Conservation (phyloP, 106 monocot genomes). For the Ottelia alismoides region DNA sequence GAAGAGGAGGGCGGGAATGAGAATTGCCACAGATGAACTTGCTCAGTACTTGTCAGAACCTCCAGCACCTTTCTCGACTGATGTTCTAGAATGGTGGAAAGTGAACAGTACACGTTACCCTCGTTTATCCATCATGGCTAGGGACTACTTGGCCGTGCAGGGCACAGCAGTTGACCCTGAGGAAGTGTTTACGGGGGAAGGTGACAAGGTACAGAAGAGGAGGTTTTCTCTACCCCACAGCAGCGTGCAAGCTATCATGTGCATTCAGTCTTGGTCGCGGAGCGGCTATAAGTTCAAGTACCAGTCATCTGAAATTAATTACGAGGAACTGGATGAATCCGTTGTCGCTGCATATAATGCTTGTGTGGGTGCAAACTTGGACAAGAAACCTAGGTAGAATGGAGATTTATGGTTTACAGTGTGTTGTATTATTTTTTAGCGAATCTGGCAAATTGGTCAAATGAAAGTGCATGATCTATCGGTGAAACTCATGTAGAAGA, state of each 20-base stretch:
- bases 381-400: constrained; percentile 2
- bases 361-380: neutral
- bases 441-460: too few species aligned
- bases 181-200: constrained; percentile 60
- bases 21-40: constrained; percentile 46
- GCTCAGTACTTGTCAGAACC: constrained; percentile 75
- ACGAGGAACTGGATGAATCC: constrained; percentile 34
- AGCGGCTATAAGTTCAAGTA: constrained; percentile 60
- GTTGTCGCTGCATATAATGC: neutral
- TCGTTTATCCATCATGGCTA: constrained; percentile 74
- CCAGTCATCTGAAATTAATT: constrained; percentile 46
- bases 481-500: too few species aligned
- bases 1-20: constrained; percentile 33
- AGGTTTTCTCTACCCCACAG: constrained; percentile 45
- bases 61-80: constrained; percentile 42
- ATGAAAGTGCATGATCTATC: too few species aligned
- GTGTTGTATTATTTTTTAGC: too few species aligned
- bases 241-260: constrained; percentile 41
- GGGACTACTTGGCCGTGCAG: constrained; percentile 69
- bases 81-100: constrained; percentile 87
- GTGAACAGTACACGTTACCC: constrained; percentile 58
- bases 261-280: constrained; percentile 60
- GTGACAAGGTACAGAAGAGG: constrained; percentile 35
- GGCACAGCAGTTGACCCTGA: constrained; percentile 66
- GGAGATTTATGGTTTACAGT: too few species aligned